These are phyloP conservation scores for Paracamarosporium sp. DNA, from an alignment of 2,329 filamentous ascomycete species.

Conservation along the genomic window DNA sequence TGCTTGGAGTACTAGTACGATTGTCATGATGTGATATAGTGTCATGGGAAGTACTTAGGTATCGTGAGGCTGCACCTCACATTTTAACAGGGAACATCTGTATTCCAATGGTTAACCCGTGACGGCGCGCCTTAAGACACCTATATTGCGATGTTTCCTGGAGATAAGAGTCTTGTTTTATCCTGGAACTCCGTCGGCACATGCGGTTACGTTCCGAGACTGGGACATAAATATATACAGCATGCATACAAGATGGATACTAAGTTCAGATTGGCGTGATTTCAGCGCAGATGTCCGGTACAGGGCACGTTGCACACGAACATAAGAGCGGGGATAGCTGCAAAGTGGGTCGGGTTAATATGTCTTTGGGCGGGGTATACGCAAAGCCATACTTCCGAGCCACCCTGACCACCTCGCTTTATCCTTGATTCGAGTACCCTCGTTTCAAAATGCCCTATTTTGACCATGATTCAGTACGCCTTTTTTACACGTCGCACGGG, in stretches of 20 bases:
- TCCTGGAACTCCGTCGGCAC: neutral
- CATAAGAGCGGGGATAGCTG: neutral
- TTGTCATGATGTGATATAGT: no score
- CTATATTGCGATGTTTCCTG: neutral
- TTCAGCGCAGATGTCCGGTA: neutral
- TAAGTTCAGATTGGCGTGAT: neutral
- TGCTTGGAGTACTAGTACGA: neutral
- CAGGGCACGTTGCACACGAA: neutral
- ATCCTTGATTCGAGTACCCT: neutral
- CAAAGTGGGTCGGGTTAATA: neutral
- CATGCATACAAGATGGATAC: neutral
- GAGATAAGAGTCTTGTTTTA: neutral
- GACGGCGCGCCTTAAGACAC: neutral
- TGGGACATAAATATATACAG: neutral
- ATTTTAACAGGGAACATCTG: neutral
- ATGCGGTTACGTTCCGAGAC: neutral
- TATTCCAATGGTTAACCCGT: neutral
- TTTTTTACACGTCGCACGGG: slow-evolving; percentile 50
- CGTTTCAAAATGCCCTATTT: slow-evolving; percentile 16
- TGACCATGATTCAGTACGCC: slow-evolving; percentile 7
- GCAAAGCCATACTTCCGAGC: neutral
- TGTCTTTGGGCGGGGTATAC: neutral
- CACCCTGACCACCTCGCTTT: neutral
- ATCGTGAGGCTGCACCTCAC: neutral
- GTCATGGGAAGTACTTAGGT: no score